A percentile compares a stretch with the other conserved stretches of the same genome.
These are phyloP conservation scores for Trichoderma koningiopsis DNA, from an alignment of 2,329 filamentous ascomycete genomes.

Conservation along the genomic window DNA sequence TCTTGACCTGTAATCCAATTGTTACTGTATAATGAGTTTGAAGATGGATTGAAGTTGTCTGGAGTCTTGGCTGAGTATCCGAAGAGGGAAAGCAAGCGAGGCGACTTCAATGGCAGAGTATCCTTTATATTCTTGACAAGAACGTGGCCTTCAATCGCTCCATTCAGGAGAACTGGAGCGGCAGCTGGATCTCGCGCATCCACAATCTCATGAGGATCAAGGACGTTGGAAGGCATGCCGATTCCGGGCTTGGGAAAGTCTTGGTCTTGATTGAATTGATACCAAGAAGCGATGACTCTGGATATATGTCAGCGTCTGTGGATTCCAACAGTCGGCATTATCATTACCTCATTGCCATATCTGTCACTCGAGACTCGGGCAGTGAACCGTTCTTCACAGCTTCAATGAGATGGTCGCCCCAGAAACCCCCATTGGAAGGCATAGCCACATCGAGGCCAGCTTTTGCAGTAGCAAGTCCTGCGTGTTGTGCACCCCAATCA, in stretches of 20 bases:
- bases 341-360: constrained; percentile 57
- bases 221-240: constrained; percentile 54
- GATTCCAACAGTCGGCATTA: background rate
- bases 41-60: constrained; percentile 45
- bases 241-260: constrained; percentile 50
- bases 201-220: constrained; percentile 53
- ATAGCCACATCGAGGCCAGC: constrained; percentile 74
- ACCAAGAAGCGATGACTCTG: constrained; percentile 57
- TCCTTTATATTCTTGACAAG: constrained; percentile 63
- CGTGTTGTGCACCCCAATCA: constrained; percentile 69
- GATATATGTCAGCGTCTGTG: background rate
- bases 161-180: constrained; percentile 49
- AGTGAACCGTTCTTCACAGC: constrained; percentile 64
- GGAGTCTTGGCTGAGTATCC: constrained; percentile 60
- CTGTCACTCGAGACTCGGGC: constrained; percentile 55
- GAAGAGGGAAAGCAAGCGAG: constrained; percentile 58
- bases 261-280: constrained; percentile 55
- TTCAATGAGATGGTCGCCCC: constrained; percentile 56
- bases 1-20: constrained; percentile 44
- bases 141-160: constrained; percentile 64
- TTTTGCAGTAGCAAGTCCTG: constrained; percentile 61
- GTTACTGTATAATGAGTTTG: constrained; percentile 39
- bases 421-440: constrained; percentile 51
- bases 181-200: constrained; percentile 55
- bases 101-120: constrained; percentile 55